These are phyloP conservation scores for Aegilops tauschii DNA, from an alignment of 176 grass and related monocot genomes.

Conservation along the genomic window DNA sequence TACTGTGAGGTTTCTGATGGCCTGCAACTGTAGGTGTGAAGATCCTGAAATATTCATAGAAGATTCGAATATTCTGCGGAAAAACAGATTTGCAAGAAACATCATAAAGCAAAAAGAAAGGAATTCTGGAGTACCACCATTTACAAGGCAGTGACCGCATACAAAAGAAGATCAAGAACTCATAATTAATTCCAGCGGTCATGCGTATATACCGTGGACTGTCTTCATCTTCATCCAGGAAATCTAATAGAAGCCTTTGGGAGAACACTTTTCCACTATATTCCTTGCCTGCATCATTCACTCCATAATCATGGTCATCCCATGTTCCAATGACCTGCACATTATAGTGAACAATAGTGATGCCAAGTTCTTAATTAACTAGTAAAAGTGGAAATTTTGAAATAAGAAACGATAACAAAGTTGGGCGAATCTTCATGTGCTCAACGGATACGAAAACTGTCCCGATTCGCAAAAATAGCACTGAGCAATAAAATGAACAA, in stretches of 20 bases:
- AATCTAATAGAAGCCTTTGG: conserved; percentile 88
- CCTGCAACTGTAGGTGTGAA: neutral
- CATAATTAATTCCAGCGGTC: neutral
- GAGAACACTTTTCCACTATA: conserved; percentile 52
- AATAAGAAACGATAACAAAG: neutral
- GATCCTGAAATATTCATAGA: conserved; percentile 6
- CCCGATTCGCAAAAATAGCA: neutral
- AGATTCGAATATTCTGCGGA: neutral
- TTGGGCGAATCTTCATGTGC: neutral
- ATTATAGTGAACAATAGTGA: conserved; percentile 19
- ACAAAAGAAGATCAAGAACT: conserved; percentile 8
- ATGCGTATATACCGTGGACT: conserved; percentile 47
- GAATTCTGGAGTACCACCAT: neutral
- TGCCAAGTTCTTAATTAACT: neutral
- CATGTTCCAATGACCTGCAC: conserved; percentile 93
- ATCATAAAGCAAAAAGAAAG: neutral
- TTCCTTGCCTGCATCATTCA: conserved; percentile 98
- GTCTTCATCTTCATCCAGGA: conserved; percentile 86
- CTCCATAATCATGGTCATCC: conserved; percentile 99
- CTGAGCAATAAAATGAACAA: neutral
- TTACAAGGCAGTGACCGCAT: neutral
- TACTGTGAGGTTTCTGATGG: conserved; percentile 11
- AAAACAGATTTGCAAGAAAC: conserved; percentile 5
- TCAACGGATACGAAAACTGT: neutral
- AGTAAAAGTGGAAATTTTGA: neutral